Evolutionary conservation across 768 basidiomycete species (phyloP), one percentile per base, ranked within the genome.

Genomic region (Leccinum aurantiacum): DNA sequence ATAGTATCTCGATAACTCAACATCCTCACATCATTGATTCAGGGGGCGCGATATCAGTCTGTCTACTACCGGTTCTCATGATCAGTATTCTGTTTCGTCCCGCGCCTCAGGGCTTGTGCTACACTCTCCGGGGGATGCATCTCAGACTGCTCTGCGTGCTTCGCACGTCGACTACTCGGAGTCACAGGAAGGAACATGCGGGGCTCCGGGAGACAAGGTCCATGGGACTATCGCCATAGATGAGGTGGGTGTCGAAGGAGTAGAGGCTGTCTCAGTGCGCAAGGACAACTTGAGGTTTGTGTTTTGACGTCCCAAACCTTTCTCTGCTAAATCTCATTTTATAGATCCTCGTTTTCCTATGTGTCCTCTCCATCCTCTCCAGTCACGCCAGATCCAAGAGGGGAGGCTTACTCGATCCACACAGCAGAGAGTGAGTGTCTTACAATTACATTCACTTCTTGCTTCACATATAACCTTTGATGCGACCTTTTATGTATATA

Each of bases 371-470:
- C 50, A 11, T 10, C 22, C n/a, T 53, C 56, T 17, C 52, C 48
- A 13, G 33, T 27, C 37, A n/a, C 41, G 3, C 53, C 19, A 24
- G n/a, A 41, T n/a, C 2, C 48, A 4, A 48, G 38, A 25, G 24
- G 17, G 38, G 55, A 63, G 19, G 7, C 22, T 17, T 41, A 37
- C 11, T 38, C 14, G 27, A 14, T 17, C 24, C 22, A 24, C 1
- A 15, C 13, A 11, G 11, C 19, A 4, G 47, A 56, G 4, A 53
- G 65, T 66, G 13, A 53, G 65, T 52, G 1, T 13, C 5, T 11
- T 33, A 24, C 22, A 37, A 8, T 17, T n/a, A 5, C 7, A 6
- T n/a, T 48, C 41, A 11, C 24, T 5, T 11, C n/a, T 13, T 15
- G 6, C 17, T 17, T 64, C 33, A 22, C 14, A 24, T 5, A 31